Base-by-base conservation (phyloP, 257 asterid species). In the Ocimum tenuiflorum region DNA sequence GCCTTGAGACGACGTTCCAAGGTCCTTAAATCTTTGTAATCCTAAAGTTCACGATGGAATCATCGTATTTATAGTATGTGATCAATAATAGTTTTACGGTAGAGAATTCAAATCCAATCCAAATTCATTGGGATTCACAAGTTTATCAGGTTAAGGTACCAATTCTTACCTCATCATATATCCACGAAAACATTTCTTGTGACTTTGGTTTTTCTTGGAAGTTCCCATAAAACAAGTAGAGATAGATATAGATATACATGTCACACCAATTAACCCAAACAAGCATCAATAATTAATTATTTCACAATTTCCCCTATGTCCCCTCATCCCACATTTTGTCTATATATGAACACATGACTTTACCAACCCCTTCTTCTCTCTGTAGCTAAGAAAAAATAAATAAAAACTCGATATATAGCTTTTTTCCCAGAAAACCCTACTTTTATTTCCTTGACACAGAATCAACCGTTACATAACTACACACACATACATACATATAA, bases 111-210 rank as follows among this genome's bases (percentile, higher is more conserved):
- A 33, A 10, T 7, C 20, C 20, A 33, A 3, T 49, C 18, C 19
- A 13, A 10, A 3, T 17, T 1, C 8, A 13, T 45, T 65, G 48
- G 67, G 20, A 29, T 6, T 49, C 39, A 23, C 69, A 39, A 60
- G 75, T 39, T 62, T 60, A 49, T 36, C 52, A 6, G 11, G 33
- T 46, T 35, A 46, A 54, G 74, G n/a, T 12, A 36, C 1, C 2
- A 53, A 68, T 61, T 62, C 49, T 1, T 1, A 27, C 31, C 31
- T 27, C 3, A 27, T 4, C 31, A 27, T 50, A 50, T 63, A 43
- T 29, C 42, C 65, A 69, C 65, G 42, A 29, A 50, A 20, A 23
- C 33, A 65, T 75, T 64, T 65, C 76, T 70, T 65, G 80, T 51
- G 73, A 51, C 12, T 17, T 70, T 64, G 73, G 73, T 41, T 14